A percentile compares a stretch with the other conserved stretches of the same genome.
These are phyloP conservation scores for Wickerhamomyces sydowiorum DNA, from an alignment of 805 yeast species.

Conservation along the genomic window DNA sequence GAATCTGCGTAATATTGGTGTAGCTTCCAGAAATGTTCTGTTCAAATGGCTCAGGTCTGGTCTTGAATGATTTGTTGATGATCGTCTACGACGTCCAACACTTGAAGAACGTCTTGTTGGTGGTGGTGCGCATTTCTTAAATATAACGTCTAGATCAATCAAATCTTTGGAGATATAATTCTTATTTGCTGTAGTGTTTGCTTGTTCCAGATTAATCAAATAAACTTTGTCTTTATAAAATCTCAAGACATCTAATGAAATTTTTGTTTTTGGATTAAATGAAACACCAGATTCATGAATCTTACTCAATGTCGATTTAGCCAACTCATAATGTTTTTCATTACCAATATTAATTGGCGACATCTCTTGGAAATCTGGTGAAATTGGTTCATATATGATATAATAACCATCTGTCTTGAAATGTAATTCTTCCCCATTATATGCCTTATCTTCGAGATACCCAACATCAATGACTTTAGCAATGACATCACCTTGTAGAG, in stretches of 20 bases:
- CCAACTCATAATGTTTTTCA: slow-evolving; percentile 10
- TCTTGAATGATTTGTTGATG: neutral
- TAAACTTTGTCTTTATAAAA: slow-evolving; percentile 12
- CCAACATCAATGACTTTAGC: slow-evolving; percentile 22
- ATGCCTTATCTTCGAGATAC: slow-evolving; percentile 19
- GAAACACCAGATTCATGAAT: slow-evolving; percentile 17
- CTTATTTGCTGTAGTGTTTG: slow-evolving; percentile 1
- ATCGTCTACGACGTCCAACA: neutral
- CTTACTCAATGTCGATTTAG: slow-evolving; percentile 10
- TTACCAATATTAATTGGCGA: slow-evolving; percentile 8
- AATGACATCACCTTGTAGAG: slow-evolving; percentile 18
- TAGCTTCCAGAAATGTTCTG: too few relatives aligned
- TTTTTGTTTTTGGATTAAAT: slow-evolving; percentile 12
- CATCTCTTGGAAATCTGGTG: slow-evolving; percentile 9
- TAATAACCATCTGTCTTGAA: slow-evolving; percentile 23
- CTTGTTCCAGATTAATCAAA: slow-evolving; percentile 19
- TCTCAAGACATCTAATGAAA: slow-evolving; percentile 14
- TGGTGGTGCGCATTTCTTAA: slow-evolving; percentile 4
- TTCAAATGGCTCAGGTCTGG: too few relatives aligned
- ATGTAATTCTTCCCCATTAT: slow-evolving; percentile 14
- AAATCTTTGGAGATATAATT: slow-evolving; percentile 10
- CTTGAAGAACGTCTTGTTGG: neutral
- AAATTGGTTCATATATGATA: slow-evolving; percentile 19
- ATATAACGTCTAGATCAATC: slow-evolving; percentile 8
- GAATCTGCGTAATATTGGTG: too few relatives aligned